Evolutionary conservation across 352 stramenopile species (phyloP).

Genomic region (Globisporangium spinosum): DNA sequence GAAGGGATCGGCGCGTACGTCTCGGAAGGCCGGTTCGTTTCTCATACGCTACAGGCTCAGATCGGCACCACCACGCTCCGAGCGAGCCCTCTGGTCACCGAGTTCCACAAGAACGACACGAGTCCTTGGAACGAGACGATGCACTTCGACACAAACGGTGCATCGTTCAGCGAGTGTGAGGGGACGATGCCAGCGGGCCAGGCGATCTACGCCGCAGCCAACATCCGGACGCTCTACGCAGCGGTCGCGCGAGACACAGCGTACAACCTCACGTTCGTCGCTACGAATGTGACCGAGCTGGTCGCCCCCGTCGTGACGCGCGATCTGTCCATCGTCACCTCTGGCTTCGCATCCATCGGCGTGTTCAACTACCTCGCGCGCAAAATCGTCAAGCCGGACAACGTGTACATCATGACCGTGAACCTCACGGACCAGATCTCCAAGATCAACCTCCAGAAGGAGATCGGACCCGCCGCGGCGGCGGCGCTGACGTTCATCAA

Average conservation of each 20-base stretch:
- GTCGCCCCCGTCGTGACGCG: slow-evolving; percentile 12
- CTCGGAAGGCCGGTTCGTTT: too few relatives aligned
- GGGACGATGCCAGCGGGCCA: background rate
- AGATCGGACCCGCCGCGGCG: slow-evolving; percentile 5
- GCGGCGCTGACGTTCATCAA: slow-evolving; percentile 19
- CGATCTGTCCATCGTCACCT: background rate
- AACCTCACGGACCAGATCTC: slow-evolving; percentile 21
- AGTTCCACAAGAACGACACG: slow-evolving; percentile 5
- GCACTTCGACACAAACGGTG: slow-evolving; percentile 7
- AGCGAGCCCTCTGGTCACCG: slow-evolving; percentile 4
- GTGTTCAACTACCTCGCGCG: slow-evolving; percentile 21
- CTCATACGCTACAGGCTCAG: too few relatives aligned
- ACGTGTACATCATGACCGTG: slow-evolving; percentile 20
- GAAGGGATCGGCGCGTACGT: too few relatives aligned
- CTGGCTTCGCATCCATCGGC: background rate
- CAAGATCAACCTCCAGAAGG: slow-evolving; percentile 6
- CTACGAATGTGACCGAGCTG: slow-evolving; percentile 1
- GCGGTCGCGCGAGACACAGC: slow-evolving; percentile 7
- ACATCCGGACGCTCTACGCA: slow-evolving; percentile 12
- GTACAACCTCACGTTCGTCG: slow-evolving; percentile 17
- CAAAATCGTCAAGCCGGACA: slow-evolving; percentile 1
- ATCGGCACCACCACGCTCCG: slow-evolving; percentile 11
- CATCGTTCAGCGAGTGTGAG: background rate
- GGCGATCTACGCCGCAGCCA: slow-evolving; percentile 13
- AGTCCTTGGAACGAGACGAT: slow-evolving; percentile 5